Evolutionary conservation across 2,329 filamentous ascomycete species (phyloP), one percentile per base, ranked within the genome.

Genomic region (Calonectria pteridis): DNA sequence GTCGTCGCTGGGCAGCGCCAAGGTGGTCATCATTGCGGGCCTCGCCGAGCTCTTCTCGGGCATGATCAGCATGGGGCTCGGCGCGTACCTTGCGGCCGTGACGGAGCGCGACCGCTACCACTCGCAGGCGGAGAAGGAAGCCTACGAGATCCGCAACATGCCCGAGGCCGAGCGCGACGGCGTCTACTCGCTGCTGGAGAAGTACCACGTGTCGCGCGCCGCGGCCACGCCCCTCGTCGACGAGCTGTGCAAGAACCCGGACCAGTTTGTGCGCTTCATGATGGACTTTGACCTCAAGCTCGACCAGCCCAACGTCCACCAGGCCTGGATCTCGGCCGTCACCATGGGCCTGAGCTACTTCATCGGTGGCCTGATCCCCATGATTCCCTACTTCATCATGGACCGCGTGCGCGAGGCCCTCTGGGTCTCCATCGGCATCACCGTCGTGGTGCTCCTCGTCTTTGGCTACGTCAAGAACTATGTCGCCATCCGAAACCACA

Each of bases 21-120:
- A 88, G 63, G 89, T 93, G 5, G 92, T 94, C 76, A 91, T 96
- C 72, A 91, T 93, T 76, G 94, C 92, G 66, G 94, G 94, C 9
- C 86, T 94, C 35, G 94, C 94, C 6, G 94, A 95, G 85, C 88
- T 95, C 63, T 93, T 94, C 81, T 92, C 93, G 0, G 94, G 94
- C 23, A 91, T 92, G 77, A 94, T 95, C 77, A 93, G 90, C 68
- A 95, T 95, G 94, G 94, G 94, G 1, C 86, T 95, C 7, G 93
- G 94, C 29, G 93, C 92, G 9, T 95, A 94, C 81, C 87, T 95
- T 2, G 93, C 93, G 11, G 92, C 92, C 33, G 86, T 87, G 51
- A 91, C 90, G 0, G 90, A 93, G 80, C 82, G 83, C 20, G 86
- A 88, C 75, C 86, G 87, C 75, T 90, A 89, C 81, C 84, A 87